A percentile compares a stretch with the other conserved stretches of the same genome.
Evolutionary conservation across 2,329 filamentous ascomycete species (phyloP).

Genomic region (Sporothrix protearum): DNA sequence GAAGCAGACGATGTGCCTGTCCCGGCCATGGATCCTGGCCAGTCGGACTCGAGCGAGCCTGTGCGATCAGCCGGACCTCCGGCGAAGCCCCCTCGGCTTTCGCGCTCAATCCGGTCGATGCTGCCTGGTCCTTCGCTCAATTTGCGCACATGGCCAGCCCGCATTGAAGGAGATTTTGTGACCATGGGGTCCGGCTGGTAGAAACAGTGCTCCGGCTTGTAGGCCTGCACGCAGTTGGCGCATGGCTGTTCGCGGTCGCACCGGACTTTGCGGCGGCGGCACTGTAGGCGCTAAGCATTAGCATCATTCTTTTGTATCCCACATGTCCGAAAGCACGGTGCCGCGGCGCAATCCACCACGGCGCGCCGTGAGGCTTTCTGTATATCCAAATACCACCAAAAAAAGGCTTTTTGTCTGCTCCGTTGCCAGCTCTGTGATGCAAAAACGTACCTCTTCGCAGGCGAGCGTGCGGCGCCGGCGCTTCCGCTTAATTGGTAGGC

Average conservation of each 20-base stretch:
- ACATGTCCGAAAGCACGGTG: background rate
- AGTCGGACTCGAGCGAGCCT: constrained; percentile 22
- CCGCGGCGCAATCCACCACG: background rate
- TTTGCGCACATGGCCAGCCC: constrained; percentile 19
- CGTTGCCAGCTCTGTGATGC: background rate
- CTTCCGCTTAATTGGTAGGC: constrained; percentile 26
- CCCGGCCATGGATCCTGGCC: constrained; percentile 22
- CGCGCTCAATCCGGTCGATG: constrained; percentile 8
- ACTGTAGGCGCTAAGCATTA: constrained; percentile 31
- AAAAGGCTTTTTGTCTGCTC: background rate
- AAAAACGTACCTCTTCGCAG: constrained; percentile 36
- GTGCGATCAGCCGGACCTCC: constrained; percentile 13
- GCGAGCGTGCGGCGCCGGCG: constrained; percentile 34
- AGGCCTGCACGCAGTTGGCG: constrained; percentile 41
- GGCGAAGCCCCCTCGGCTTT: background rate
- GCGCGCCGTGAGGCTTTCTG: background rate
- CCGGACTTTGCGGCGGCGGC: constrained; percentile 44
- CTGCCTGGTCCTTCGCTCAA: constrained; percentile 20
- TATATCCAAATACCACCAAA: background rate
- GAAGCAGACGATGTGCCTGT: constrained; percentile 52
- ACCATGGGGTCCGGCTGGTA: constrained; percentile 29
- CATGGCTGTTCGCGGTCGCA: constrained; percentile 43
- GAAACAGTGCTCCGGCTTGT: constrained; percentile 26
- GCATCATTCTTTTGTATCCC: background rate
- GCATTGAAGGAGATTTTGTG: constrained; percentile 21